Evolutionary conservation across 768 basidiomycete species (phyloP), one percentile per base, ranked within the genome.

Genomic region (Panellus pusillus): DNA sequence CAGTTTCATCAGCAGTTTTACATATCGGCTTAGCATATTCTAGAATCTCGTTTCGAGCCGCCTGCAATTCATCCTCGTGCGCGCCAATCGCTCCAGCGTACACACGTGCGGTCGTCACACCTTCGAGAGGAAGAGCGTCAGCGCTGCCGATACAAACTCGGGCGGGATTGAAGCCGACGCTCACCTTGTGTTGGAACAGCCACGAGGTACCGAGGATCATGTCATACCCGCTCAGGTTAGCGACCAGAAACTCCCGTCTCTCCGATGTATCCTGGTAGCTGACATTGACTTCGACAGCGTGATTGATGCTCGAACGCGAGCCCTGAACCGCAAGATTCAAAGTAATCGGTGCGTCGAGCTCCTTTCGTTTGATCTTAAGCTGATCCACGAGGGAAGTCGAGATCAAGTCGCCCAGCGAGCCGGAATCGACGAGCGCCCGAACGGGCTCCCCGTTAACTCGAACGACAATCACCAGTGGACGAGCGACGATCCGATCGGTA

Each of bases 251-350:
- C 11, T 19, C 17, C 53, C 52, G 24, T 52, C 44, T n/a, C n/a
- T n/a, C n/a, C n/a, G n/a, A n/a, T 1, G 69, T 62, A 2, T 40
- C 17, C 50, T 68, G 66, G 44, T 68, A 70, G 15, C 38, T 24
- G 9, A 69, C 24, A 6, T 39, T 14, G 12, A 36, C 13, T 6
- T 19, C 7, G 6, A 39, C 47, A 13, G 47, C 6, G 13, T 20
- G 47, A 40, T 63, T 68, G 9, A 72, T 59, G 24, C 65, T 64
- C 2, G 64, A 52, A 1, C 58, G 48, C 2, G 67, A 70, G 2
- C 69, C 71, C 1, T 61, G 50, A 0, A 64, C 62, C 0, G 67
- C 69, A 2, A 72, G 51, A n/a, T 70, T 64, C 0, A 69, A 42
- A 6, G 68, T 48, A 14, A 70, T 29, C 11, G 66, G 68, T 46